A percentile compares a stretch with the other conserved stretches of the same genome.
Evolutionary conservation across 768 basidiomycete species (phyloP).

Genomic region (Chalciporus piperatus): DNA sequence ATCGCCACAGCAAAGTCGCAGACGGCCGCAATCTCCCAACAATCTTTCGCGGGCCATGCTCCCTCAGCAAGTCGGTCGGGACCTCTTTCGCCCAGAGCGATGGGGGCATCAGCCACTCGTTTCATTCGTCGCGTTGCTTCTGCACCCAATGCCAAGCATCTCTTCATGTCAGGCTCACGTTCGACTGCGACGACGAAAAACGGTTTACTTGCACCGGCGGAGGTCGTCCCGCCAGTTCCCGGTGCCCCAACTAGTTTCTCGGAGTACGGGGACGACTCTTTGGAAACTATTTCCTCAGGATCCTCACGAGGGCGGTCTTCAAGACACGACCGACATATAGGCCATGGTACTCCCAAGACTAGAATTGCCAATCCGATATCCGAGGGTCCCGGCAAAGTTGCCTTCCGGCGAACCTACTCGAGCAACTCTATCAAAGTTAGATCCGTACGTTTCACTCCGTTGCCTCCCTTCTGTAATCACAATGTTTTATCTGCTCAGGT

Average conservation of each 20-base stretch:
- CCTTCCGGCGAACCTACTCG: constrained; percentile 93
- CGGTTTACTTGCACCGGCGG: constrained; percentile 72
- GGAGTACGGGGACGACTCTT: constrained; percentile 64
- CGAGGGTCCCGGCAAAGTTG: constrained; percentile 57
- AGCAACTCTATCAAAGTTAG: constrained; percentile 96
- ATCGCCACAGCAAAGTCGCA: constrained; percentile 24
- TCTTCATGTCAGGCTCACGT: constrained; percentile 66
- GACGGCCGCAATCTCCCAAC: constrained; percentile 36
- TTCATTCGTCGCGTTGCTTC: constrained; percentile 95
- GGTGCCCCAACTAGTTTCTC: constrained; percentile 44
- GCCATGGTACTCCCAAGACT: constrained; percentile 34
- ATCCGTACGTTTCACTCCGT: constrained; percentile 50
- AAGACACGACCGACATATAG: constrained; percentile 36
- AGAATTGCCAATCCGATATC: constrained; percentile 43
- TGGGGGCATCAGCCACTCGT: constrained; percentile 75
- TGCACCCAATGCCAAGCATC: constrained; percentile 92
- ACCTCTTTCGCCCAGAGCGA: constrained; percentile 63
- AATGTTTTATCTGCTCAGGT: constrained; percentile 47
- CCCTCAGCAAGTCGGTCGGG: constrained; percentile 39
- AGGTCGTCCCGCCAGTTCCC: constrained; percentile 55
- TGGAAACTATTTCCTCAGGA: constrained; percentile 76
- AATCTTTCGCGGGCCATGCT: constrained; percentile 36
- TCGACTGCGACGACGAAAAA: constrained; percentile 66
- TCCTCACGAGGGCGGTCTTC: constrained; percentile 60
- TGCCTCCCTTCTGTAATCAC: not conserved